Percentiles rank a stretch among this genome's conserved stretches.
phyloP scores from a whole-genome alignment of 805 yeast genomes.

The Henningerozyma blattae region DNA sequence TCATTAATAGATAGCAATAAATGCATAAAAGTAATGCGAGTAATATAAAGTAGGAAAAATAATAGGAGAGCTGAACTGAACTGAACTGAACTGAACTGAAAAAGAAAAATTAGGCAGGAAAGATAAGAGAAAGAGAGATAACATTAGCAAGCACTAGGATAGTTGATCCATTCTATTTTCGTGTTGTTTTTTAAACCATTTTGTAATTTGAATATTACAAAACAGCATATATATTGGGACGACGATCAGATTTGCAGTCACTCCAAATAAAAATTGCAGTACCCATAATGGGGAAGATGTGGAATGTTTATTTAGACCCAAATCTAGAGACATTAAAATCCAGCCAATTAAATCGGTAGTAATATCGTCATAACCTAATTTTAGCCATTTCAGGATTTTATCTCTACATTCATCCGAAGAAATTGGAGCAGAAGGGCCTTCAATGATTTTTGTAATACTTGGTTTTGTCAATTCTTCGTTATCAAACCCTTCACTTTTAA shows the following conservation, averaged over 20 bases:
- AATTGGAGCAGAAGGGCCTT: conserved; percentile 72
- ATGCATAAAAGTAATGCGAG: no score
- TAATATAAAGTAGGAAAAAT: no score
- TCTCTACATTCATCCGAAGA: conserved; percentile 55
- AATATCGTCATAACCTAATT: conserved; percentile 56
- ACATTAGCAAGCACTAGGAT: no score
- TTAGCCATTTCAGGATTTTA: conserved; percentile 42
- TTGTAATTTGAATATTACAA: conserved; percentile 39
- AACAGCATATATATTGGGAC: conserved; percentile 48
- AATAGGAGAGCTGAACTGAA: no score
- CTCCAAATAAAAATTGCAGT: conserved; percentile 36
- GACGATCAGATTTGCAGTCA: conserved; percentile 35
- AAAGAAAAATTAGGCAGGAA: no score
- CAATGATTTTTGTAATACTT: conserved; percentile 64
- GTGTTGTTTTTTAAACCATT: conserved; percentile 31
- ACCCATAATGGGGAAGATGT: conserved; percentile 38
- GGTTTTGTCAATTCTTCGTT: conserved; percentile 83
- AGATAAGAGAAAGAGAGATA: no score
- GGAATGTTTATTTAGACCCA: conserved; percentile 53
- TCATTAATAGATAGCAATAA: no score
- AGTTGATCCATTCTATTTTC: background rate
- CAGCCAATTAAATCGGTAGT: conserved; percentile 82
- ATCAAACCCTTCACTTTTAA: conserved; percentile 74
- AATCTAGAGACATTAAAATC: conserved; percentile 52
- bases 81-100: no score